Evolutionary conservation across 2,329 filamentous ascomycete species (phyloP), one percentile per base, ranked within the genome.

Genomic region (Neurospora sp.): DNA sequence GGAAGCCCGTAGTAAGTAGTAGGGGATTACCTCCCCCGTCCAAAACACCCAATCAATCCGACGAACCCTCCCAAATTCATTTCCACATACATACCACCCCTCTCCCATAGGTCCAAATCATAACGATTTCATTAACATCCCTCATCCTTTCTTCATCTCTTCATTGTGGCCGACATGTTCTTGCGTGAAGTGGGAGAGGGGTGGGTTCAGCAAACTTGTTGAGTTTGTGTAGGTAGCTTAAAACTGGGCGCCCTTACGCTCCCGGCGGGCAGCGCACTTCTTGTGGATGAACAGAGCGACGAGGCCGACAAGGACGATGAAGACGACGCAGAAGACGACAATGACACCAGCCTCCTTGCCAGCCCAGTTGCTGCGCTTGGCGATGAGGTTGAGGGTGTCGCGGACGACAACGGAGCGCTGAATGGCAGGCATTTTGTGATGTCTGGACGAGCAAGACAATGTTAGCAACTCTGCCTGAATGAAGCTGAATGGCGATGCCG

Each of bases 301-400:
- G 67, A 90, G 77, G 36, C 86, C 83, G 71, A 84, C 70, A 46
- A 72, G 82, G 73, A 90, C 84, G 71, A 87, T 75, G 76, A 86
- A 86, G 78, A 89, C 81, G 74, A 90, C 87, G 78, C 80, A 83
- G 79, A 90, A 88, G 70, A 90, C 88, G 73, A 89, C 80, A 68
- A 90, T 82, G 72, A 89, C 86, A 78, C 88, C 88, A 66, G 85
- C 82, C 76, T 90, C 85, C 39, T 79, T 75, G 72, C 79, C 74
- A 33, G 87, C 86, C 85, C 86, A 90, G 82, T 89, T 87, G 79
- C 85, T 83, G 72, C 83, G 84, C 81, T 84, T 87, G 76, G 80
- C 77, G 72, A 88, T 80, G 80, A 75, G 82, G 81, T 74, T 70
- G 70, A 77, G 42, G 71, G 75, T 67, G 73, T 78, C 75, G 76